These are phyloP conservation scores for Angomonas ambiguus DNA, from an alignment of 208 protist genomes.

Conservation along the genomic window DNA sequence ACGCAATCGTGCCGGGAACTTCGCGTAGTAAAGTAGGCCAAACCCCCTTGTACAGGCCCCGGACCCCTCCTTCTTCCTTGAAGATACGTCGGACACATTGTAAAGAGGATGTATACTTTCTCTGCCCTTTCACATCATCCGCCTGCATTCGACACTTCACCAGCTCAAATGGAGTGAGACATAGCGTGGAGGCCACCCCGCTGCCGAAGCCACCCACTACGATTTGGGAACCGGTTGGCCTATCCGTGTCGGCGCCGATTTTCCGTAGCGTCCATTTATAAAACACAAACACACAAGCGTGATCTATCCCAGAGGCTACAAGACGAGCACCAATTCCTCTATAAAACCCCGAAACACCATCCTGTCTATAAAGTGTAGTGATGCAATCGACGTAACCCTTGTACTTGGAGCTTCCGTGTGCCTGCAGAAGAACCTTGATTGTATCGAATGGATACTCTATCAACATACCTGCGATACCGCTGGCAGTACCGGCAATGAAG, in stretches of 20 bases:
- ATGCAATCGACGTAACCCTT: constrained; percentile 56
- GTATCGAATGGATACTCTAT: constrained; percentile 91
- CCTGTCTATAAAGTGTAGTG: constrained; percentile 29
- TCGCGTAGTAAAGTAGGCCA: constrained; percentile 68
- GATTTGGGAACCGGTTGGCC: constrained; percentile 30
- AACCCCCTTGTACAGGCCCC: constrained; percentile 63
- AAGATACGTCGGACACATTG: constrained; percentile 51
- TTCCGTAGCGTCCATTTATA: constrained; percentile 64
- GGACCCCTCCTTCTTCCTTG: constrained; percentile 23
- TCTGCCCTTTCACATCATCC: constrained; percentile 29
- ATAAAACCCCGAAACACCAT: constrained; percentile 79
- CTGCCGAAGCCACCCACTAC: constrained; percentile 50
- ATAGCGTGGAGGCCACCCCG: constrained; percentile 59
- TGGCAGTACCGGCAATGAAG: constrained; percentile 61
- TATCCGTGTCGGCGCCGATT: constrained; percentile 44
- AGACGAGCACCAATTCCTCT: constrained; percentile 62
- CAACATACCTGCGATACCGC: constrained; percentile 55
- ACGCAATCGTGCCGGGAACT: constrained; percentile 75
- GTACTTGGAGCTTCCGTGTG: constrained; percentile 36
- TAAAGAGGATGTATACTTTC: constrained; percentile 34
- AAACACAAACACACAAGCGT: constrained; percentile 72
- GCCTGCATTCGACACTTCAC: constrained; percentile 86
- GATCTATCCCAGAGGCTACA: constrained; percentile 61
- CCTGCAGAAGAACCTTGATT: constrained; percentile 84
- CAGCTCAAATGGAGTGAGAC: constrained; percentile 77